Conservation (phyloP, 257 asterid genomes). For the Verbascum thapsus region DNA sequence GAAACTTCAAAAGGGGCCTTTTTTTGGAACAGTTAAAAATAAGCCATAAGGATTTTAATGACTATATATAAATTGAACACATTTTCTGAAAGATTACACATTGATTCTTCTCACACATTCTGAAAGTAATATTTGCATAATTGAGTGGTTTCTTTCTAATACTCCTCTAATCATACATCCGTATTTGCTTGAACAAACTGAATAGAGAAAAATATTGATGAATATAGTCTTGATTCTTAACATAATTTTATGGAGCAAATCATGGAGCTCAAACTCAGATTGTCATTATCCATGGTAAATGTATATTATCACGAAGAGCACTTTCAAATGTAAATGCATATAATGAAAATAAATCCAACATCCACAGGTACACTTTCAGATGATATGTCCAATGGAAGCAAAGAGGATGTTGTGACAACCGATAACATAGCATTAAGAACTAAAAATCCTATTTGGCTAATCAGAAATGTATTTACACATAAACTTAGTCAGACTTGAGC, state of each 20-base stretch:
- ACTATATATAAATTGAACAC: too few species aligned
- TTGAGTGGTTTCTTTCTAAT: not conserved
- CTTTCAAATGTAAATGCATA: not conserved
- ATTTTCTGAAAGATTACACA: too few species aligned
- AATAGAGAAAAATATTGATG: too few species aligned
- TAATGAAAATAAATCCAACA: not conserved
- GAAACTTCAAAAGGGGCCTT: not conserved
- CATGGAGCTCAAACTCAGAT: slow-evolving; percentile 4
- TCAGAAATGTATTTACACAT: not conserved
- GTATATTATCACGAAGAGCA: not conserved
- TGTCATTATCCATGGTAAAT: too few species aligned
- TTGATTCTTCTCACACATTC: too few species aligned
- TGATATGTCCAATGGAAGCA: too few species aligned
- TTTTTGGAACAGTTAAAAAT: not conserved
- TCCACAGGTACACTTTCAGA: too few species aligned
- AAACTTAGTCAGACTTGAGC: slow-evolving; percentile 59
- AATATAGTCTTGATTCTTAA: too few species aligned
- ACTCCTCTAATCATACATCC: not conserved
- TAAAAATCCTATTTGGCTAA: not conserved
- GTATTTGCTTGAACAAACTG: too few species aligned
- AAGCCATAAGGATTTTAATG: too few species aligned
- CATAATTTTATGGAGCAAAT: too few species aligned
- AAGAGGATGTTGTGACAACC: not conserved
- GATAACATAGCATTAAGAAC: not conserved
- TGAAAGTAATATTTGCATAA: not conserved